Conservation (phyloP, 2,329 filamentous ascomycete species). For the Xylariaceae sp. region DNA sequence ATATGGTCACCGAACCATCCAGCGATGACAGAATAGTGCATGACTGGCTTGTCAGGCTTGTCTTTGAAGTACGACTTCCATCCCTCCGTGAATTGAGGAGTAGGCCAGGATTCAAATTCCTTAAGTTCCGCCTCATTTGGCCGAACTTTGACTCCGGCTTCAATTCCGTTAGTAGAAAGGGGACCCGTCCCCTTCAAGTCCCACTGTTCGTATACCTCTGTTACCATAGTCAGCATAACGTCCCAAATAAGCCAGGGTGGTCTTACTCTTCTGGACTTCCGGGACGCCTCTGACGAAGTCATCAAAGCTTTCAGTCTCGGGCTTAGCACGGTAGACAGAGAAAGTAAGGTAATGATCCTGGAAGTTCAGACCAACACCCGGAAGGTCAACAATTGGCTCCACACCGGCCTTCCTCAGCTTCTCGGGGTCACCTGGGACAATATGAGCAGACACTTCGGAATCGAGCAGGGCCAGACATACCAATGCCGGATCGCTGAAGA, state of each 20-base stretch:
- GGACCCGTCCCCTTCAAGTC: constrained; percentile 74
- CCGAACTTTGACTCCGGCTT: constrained; percentile 73
- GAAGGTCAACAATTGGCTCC: constrained; percentile 65
- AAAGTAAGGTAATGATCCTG: constrained; percentile 74
- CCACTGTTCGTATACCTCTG: constrained; percentile 70
- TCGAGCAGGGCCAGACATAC: constrained; percentile 21
- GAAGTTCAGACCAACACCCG: constrained; percentile 72
- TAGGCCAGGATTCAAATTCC: constrained; percentile 69
- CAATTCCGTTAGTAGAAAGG: constrained; percentile 73
- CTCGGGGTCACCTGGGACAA: constrained; percentile 53
- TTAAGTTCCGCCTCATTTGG: constrained; percentile 64
- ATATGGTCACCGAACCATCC: constrained; percentile 61
- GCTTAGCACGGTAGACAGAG: constrained; percentile 67
- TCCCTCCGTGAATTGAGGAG: constrained; percentile 66
- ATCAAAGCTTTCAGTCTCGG: constrained; percentile 72
- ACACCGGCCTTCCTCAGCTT: constrained; percentile 66
- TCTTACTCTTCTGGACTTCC: constrained; percentile 60
- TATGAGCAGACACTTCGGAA: background rate
- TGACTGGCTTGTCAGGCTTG: constrained; percentile 81
- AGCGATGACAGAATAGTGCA: constrained; percentile 77
- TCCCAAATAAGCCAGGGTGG: background rate
- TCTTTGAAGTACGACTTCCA: constrained; percentile 82
- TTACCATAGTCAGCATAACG: constrained; percentile 8
- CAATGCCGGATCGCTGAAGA: constrained; percentile 70
- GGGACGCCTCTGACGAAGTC: constrained; percentile 74